phyloP scores from a whole-genome alignment of 257 asterid species.

The Schizonepeta tenuifolia region DNA sequence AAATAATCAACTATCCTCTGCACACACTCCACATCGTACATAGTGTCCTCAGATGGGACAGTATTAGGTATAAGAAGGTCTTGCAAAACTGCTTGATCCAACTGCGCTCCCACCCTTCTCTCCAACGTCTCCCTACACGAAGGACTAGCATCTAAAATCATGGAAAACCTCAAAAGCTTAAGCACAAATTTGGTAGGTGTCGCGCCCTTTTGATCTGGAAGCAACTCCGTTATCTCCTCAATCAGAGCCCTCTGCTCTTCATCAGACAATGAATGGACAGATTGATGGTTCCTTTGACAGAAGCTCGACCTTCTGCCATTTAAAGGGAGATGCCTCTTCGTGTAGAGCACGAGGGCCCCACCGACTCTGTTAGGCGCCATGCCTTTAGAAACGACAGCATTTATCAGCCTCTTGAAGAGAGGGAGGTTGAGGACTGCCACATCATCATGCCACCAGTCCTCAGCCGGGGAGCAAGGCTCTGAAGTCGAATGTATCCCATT shows the following conservation, averaged over 20 bases:
- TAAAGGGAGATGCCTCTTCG: conserved; percentile 50
- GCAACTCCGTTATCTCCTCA: conserved; percentile 51
- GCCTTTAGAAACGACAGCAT: conserved; percentile 40
- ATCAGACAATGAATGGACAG: conserved; percentile 35
- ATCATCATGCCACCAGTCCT: conserved; percentile 57
- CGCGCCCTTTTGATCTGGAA: conserved; percentile 52
- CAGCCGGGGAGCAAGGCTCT: conserved; percentile 32
- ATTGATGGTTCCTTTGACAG: conserved; percentile 25
- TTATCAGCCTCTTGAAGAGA: conserved; percentile 49
- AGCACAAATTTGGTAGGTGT: conserved; percentile 46
- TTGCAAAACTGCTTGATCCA: conserved; percentile 47
- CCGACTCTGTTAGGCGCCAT: conserved; percentile 43
- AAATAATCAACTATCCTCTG: conserved; percentile 55
- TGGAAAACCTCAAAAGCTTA: conserved; percentile 40
- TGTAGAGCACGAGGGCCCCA: conserved; percentile 44
- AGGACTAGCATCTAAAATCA: conserved; percentile 42
- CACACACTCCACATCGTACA: conserved; percentile 56
- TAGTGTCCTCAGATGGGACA: conserved; percentile 46
- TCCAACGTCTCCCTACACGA: conserved; percentile 49
- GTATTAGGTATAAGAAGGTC: conserved; percentile 57
- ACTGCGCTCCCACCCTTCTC: conserved; percentile 47
- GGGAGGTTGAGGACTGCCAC: conserved; percentile 44
- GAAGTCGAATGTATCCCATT: conserved; percentile 45
- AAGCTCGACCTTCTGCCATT: conserved; percentile 35
- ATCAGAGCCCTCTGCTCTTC: conserved; percentile 50